Base-by-base conservation (phyloP, 139 green algal species). In the Medakamo hakoo region DNA sequence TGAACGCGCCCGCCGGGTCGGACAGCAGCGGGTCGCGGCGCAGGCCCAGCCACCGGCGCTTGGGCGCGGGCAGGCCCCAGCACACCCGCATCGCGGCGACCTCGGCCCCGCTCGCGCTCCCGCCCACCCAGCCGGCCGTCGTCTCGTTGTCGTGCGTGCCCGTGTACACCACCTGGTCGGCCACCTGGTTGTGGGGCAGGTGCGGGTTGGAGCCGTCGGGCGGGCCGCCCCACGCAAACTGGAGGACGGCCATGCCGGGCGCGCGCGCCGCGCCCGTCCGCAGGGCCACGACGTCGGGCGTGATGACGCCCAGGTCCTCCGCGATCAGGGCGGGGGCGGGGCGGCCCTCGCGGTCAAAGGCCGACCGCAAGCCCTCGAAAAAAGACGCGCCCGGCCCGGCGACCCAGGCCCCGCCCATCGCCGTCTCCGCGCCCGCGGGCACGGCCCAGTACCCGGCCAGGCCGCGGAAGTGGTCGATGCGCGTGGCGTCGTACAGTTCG, bases 61-160 rank as follows among this genome's bases (percentile, higher is more conserved):
- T 66, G 30, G 78, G 80, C 29, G 83, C 71, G 4, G 65, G 59
- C 49, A 69, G 74, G 14, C 73, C 62, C n/a, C 91, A 73, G 80
- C 94, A 96, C 31, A 67, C 55, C 49, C 71, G 59, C 31, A 95
- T 65, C 63, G 84, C 82, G 5, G 63, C 62, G 66, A 80, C 81
- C 63, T 92, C 78, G n/a, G 65, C 48, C 22, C 59, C 27, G n/a
- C 57, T 61, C 1, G 71, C 67, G 20, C 77, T 82, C 31, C 71
- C 71, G 62, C 80, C 63, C 61, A 77, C 93, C 88, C 88, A 96
- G 20, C 86, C 89, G 24, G 86, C 74, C 2, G 81, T 63, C 0
- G 92, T 98, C 67, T 95, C 88, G 71, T 99, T 99, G 83, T 99
- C 93, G 73, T 99, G 93, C 0, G 93, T 99, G 52, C 92, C 83